Evolutionary conservation across 768 basidiomycete species (phyloP), one percentile per base, ranked within the genome.

Genomic region (Crucibulum laeve): DNA sequence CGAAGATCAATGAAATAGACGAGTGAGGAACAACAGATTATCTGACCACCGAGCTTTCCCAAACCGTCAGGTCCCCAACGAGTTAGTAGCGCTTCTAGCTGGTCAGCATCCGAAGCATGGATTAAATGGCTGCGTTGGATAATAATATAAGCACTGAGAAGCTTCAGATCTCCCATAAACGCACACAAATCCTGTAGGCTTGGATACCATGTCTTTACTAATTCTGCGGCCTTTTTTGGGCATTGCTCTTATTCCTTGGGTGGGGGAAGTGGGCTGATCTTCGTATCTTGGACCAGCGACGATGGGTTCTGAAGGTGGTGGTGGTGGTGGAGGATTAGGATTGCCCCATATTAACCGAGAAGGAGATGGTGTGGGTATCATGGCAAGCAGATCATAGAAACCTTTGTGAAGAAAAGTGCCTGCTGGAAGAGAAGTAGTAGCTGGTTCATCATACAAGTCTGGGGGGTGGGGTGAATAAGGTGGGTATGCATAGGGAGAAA

Each of bases 51-150:
- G 40, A 93, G 68, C 64, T 94, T 93, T 46, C 90, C 90, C 61
- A 90, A 65, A 30, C 90, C 84, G 64, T 94, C 91, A 35, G 87
- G 85, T 26, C 87, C 85, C 91, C 92, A 93, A 44, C 90, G 79
- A 51, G 79, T 82, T 38, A 94, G 81, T 47, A 94, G 73, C 19
- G 87, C 91, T 61, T 89, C 87, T 25, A 88, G 79, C 59, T 94
- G 88, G 65, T 88, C 87, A 10, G 85, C 88, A 65, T 92, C 88
- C 45, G 88, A 91, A 23, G 92, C 91, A 67, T 94, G 91, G 7
- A 92, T 82, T 50, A 91, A 74, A 68, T 95, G 91, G 42, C 91
- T 93, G 58, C 48, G 47, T 48, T 43, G 55, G 51, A 60, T 55
- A 47, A 56, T 53, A 47, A 51, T 53, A 45, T 40, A 47, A 43